Conservation (phyloP, 176 grass and related monocot genomes). For the Carex myosuroides region DNA sequence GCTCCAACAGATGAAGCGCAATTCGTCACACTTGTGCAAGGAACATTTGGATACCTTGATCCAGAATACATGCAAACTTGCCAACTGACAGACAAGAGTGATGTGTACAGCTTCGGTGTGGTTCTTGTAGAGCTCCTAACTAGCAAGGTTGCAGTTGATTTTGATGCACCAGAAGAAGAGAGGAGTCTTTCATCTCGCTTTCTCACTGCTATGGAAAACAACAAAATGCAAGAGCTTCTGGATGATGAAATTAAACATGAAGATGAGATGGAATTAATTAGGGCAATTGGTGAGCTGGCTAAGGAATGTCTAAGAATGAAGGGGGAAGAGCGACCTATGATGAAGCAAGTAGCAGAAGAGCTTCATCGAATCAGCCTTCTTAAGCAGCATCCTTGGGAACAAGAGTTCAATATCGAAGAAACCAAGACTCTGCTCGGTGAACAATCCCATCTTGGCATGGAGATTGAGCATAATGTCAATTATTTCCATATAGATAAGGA, state of each 20-base stretch:
- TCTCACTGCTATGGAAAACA: not conserved
- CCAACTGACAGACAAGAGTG: constrained; percentile 17
- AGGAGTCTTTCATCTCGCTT: not conserved
- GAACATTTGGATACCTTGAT: constrained; percentile 19
- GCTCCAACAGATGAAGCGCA: not conserved
- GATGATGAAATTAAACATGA: constrained; percentile 14
- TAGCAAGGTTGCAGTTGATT: not conserved
- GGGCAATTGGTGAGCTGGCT: not conserved
- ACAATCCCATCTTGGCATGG: no score
- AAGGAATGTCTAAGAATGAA: constrained; percentile 3
- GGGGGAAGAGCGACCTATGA: not conserved
- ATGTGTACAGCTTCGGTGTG: constrained; percentile 30
- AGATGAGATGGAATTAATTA: not conserved
- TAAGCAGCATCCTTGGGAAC: not conserved
- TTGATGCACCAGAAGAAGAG: not conserved
- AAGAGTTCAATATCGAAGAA: no score
- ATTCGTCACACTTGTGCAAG: constrained; percentile 7
- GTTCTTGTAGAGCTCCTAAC: constrained; percentile 24
- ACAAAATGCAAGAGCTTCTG: not conserved
- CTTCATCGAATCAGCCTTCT: not conserved
- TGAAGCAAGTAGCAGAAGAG: constrained; percentile 8
- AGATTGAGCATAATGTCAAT: no score
- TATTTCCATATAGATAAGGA: no score
- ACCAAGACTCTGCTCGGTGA: no score
- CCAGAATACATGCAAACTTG: constrained; percentile 21